Evolutionary conservation across 495 filamentous ascomycete species (phyloP).

Genomic region (Tuber brumale): DNA sequence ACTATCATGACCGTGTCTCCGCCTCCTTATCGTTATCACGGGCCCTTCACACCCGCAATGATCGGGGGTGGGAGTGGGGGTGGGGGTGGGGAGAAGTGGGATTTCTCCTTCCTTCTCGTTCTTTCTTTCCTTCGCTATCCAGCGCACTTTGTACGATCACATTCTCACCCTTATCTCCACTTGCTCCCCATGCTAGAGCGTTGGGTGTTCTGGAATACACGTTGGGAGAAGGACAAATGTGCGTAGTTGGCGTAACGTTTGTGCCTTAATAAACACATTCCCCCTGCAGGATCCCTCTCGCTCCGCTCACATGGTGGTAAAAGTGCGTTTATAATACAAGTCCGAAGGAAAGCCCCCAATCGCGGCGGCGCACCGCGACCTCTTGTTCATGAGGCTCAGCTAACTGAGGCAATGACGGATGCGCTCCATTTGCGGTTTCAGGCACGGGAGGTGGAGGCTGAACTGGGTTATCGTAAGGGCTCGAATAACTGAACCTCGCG

Average conservation of each 20-base stretch:
- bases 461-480: not conserved
- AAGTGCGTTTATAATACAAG: not conserved
- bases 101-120: not conserved
- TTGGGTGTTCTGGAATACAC: not conserved
- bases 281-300: not conserved
- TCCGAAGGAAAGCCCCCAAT: not conserved
- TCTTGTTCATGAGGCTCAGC: not conserved
- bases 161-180: not conserved
- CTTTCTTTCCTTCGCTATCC: not conserved
- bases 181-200: not conserved
- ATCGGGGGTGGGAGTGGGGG: not conserved
- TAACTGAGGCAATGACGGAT: not conserved
- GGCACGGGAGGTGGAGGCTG: not conserved
- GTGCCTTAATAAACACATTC: not conserved
- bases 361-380: not conserved
- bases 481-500: too few relatives aligned
- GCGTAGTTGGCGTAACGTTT: not conserved
- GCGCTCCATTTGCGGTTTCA: not conserved
- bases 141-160: not conserved
- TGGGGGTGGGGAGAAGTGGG: not conserved
- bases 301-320: not conserved
- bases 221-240: not conserved
- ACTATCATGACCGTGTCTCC: not conserved
- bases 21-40: not conserved
- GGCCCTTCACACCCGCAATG: not conserved